Base-by-base conservation (phyloP, 2,329 filamentous ascomycete species). In the Diaporthe sp. region DNA sequence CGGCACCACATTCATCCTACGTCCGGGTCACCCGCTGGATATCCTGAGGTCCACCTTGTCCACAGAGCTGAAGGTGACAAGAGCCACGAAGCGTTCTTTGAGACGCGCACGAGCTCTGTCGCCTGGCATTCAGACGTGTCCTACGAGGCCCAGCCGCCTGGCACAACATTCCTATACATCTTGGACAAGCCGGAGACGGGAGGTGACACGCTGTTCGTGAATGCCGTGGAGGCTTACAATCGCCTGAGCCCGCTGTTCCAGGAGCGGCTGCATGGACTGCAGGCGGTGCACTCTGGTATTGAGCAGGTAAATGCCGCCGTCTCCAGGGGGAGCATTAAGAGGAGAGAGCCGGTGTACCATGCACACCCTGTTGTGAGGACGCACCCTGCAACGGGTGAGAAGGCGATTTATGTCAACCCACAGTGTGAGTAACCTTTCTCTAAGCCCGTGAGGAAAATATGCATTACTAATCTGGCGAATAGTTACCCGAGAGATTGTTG, bases 101-200 rank as follows among this genome's bases (percentile, higher is more conserved):
- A 80, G 74, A 90, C 90, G 61, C 89, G 93, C 30, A 96, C 94
- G 4, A 96, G 92, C 83, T 94, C 92, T 1, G 92, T 97, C 1
- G 94, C 94, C 10, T 98, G 95, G 95, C 95, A 98, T 85, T 94
- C 92, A 0, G 95, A 98, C 78, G 92, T 97, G 1, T 94, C 93
- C 0, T 98, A 97, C 81, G 96, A 98, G 85, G 86, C 90, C 78
- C 95, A 98, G 84, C 95, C 96, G 1, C 95, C 96, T 0, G 95
- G 95, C 40, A 98, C 95, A 0, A 97, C 96, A 0, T 97, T 98
- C 84, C 84, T 98, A 47, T 97, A 97, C 81, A 88, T 95, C 67
- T 89, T 98, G n/a, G 95, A 98, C 81, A 92, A 90, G 58, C 95
- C 95, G 1, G 87, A 90, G 52, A 92, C 91, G 0, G 95, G 95